A percentile compares a stretch with the other conserved stretches of the same genome.
Conservation (phyloP, 371 early-diverging fungal species). For the Mucor piriformis region DNA sequence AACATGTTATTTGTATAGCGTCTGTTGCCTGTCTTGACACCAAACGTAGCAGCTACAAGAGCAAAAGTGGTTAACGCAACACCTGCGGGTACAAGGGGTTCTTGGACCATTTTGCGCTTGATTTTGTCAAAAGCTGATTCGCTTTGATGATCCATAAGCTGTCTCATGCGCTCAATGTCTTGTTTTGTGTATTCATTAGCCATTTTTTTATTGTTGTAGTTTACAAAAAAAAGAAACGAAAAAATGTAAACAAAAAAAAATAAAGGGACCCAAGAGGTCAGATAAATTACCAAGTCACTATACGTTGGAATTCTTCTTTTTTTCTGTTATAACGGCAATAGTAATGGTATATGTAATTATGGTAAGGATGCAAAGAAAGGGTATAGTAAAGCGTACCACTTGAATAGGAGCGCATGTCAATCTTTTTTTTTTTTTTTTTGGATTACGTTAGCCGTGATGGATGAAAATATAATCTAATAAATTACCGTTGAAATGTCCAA, state of each 20-base stretch:
- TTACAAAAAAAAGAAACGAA: neutral
- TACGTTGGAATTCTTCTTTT: conserved; percentile 22
- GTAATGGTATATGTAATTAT: conserved; percentile 53
- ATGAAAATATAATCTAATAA: conserved; percentile 2
- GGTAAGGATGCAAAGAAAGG: conserved; percentile 43
- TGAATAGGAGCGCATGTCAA: conserved; percentile 55
- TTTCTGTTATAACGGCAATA: conserved; percentile 43
- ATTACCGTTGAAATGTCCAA: conserved; percentile 46
- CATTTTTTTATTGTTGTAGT: neutral
- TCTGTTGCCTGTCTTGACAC: conserved; percentile 50
- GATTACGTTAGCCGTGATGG: too few relatives aligned
- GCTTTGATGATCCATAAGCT: conserved; percentile 33
- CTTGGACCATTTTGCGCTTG: conserved; percentile 49
- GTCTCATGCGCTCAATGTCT: conserved; percentile 48
- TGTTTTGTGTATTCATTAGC: conserved; percentile 30
- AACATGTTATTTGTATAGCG: conserved; percentile 58
- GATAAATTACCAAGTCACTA: neutral
- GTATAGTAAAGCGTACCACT: conserved; percentile 49
- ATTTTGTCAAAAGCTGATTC: conserved; percentile 47
- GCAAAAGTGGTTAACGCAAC: conserved; percentile 58
- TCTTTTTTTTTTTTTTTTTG: conserved; percentile 22
- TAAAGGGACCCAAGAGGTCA: neutral
- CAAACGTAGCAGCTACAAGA: conserved; percentile 49
- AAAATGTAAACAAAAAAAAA: neutral
- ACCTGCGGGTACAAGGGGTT: conserved; percentile 57